Percentiles rank a stretch among this genome's conserved stretches.
Evolutionary conservation across 768 basidiomycete species (phyloP).

Genomic region (Guyanaporus albipodus): DNA sequence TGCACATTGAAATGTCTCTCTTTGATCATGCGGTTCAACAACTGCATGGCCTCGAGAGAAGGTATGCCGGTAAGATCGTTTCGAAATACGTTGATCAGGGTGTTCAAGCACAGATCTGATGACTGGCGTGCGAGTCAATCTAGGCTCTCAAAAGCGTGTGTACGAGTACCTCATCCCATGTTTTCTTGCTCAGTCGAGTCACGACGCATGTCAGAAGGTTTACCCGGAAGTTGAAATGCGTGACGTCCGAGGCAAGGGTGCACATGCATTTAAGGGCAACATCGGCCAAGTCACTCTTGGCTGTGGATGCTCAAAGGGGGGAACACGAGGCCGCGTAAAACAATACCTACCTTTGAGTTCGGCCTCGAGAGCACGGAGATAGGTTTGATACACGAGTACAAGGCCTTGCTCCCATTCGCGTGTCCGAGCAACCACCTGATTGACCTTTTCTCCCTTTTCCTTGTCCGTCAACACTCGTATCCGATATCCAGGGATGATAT

Average conservation of each 20-base stretch:
- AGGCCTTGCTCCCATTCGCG: constrained; percentile 97
- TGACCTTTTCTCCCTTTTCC: constrained; percentile 90
- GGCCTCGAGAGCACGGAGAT: constrained; percentile 77
- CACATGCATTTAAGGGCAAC: constrained; percentile 83
- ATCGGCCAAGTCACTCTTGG: constrained; percentile 60
- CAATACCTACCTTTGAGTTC: constrained; percentile 69
- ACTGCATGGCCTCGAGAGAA: constrained; percentile 85
- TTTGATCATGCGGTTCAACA: constrained; percentile 94
- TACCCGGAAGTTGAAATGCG: constrained; percentile 95
- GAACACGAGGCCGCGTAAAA: constrained; percentile 18
- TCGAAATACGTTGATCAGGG: constrained; percentile 78
- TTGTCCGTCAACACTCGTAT: constrained; percentile 87
- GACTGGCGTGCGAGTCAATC: constrained; percentile 44
- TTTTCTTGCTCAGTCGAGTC: constrained; percentile 73
- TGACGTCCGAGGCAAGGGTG: constrained; percentile 72
- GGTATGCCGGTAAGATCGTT: constrained; percentile 75
- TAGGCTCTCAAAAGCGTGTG: constrained; percentile 1
- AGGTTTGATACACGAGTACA: constrained; percentile 82
- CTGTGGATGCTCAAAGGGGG: constrained; percentile 37
- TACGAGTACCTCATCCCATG: constrained; percentile 76
- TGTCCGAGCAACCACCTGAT: constrained; percentile 84
- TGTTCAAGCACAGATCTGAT: constrained; percentile 80
- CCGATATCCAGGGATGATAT: constrained; percentile 93
- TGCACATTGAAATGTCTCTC: constrained; percentile 88
- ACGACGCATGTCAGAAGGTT: constrained; percentile 91